Base-by-base conservation (phyloP, 2,329 filamentous ascomycete species). In the Fusarium circinatum region DNA sequence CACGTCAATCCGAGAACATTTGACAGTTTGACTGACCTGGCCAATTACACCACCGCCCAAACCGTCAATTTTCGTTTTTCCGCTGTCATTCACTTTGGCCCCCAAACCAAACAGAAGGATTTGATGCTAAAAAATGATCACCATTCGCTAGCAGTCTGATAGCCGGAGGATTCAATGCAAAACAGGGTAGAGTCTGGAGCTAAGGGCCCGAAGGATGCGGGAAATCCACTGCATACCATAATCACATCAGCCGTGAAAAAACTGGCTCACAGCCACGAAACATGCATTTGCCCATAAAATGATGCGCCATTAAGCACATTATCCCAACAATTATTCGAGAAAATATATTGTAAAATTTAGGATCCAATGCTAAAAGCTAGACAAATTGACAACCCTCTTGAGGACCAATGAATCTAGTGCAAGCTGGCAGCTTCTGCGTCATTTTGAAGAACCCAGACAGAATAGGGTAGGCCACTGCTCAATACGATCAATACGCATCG, bases 101-200 rank as follows among this genome's bases (percentile, higher is more conserved):
- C 56, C 56, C 32, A 59, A 34, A 30, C 6, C 24, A 51, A 24
- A 51, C 32, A 18, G 24, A 36, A 49, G 24, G 30, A 49, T 36
- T 58, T 18, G 24, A 12, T 28, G 12, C 30, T 26, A n/a, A 15
- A n/a, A 10, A 20, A 24, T 58, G 41, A 28, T n/a, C 24, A n/a
- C 24, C 32, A 51, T 38, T 17, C n/a, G 41, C 32, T 17, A n/a
- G 22, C 32, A 58, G 12, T n/a, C 15, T n/a, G 41, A n/a, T 18
- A n/a, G n/a, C 30, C 11, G 18, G 12, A 57, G 54, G 28, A 57
- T 57, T 45, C n/a, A 20, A 24, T 57, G 54, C 22, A 42, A 44
- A 44, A 39, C 20, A 41, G 34, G 34, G 34, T 36, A 52, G 12
- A 36, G n/a, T 6, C n/a, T 36, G n/a, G 49, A 12, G 49, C 51